A percentile compares a stretch with the other conserved stretches of the same genome.
These are phyloP conservation scores for Globisporangium lucens DNA, from an alignment of 352 stramenopile species.

Conservation along the genomic window DNA sequence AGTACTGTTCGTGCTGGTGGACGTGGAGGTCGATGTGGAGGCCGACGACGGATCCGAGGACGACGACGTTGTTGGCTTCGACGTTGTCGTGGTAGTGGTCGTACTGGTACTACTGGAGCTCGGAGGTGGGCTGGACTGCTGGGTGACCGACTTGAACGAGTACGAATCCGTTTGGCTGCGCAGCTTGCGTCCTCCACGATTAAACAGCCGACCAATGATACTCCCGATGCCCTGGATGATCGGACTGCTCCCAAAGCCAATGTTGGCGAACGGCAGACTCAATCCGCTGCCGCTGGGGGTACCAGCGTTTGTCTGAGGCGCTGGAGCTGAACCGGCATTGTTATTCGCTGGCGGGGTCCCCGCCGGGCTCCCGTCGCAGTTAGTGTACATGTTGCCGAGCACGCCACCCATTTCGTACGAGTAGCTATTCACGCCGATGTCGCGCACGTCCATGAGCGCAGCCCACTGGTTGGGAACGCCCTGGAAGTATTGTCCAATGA, in stretches of 20 bases:
- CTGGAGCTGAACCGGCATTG: constrained; percentile 1
- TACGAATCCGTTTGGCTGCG: neutral
- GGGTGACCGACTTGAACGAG: neutral
- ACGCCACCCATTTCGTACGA: constrained; percentile 11
- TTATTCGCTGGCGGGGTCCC: constrained; percentile 21
- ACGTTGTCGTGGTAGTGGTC: constrained; percentile 1
- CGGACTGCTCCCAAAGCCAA: neutral
- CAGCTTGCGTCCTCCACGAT: neutral
- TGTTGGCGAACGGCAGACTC: constrained; percentile 1
- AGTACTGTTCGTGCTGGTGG: neutral
- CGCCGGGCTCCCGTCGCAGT: constrained; percentile 29
- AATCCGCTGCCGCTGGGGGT: neutral
- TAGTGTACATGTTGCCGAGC: constrained; percentile 15
- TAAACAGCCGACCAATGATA: neutral
- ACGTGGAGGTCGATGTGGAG: constrained; percentile 7
- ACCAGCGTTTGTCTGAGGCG: neutral
- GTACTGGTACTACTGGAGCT: constrained; percentile 13
- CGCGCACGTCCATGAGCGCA: constrained; percentile 14
- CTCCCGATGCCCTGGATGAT: constrained; percentile 7
- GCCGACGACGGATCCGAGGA: neutral
- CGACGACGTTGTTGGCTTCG: neutral
- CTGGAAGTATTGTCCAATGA: constrained; percentile 54
- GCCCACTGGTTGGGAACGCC: constrained; percentile 26
- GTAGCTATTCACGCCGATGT: constrained; percentile 17
- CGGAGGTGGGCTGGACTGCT: neutral